Percentiles rank a stretch among this genome's conserved stretches.
These are phyloP conservation scores for Durio zibethinus DNA, from an alignment of 345 rosid species.

Conservation along the genomic window DNA sequence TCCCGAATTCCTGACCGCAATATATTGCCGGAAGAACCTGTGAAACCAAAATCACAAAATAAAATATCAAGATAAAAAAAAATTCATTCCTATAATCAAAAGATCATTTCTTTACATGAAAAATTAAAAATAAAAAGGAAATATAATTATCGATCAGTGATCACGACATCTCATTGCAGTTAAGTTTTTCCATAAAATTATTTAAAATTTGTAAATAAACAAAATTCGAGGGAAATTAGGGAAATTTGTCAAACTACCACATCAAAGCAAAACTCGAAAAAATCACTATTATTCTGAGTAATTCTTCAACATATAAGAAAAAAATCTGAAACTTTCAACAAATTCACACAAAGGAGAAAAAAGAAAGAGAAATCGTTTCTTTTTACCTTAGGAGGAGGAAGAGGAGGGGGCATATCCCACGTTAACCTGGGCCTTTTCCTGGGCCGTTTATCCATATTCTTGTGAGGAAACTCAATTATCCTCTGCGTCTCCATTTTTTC, in stretches of 20 bases:
- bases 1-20: conserved; percentile 53
- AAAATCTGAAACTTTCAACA: conserved; percentile 6
- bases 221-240: background rate
- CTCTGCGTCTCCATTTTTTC: conserved; percentile 59
- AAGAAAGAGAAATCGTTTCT: background rate
- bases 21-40: conserved; percentile 56
- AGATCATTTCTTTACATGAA: background rate
- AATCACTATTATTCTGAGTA: background rate
- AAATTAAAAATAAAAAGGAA: background rate
- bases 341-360: background rate
- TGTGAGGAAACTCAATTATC: conserved; percentile 55
- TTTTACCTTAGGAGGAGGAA: conserved; percentile 48
- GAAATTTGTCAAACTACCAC: background rate
- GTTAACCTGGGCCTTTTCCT: conserved; percentile 66
- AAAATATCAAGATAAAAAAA: background rate
- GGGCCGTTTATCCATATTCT: conserved; percentile 65
- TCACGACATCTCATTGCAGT: background rate
- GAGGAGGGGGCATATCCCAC: conserved; percentile 63
- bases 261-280: background rate
- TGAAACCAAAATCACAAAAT: background rate
- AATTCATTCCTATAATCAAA: background rate
- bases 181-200: background rate
- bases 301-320: background rate
- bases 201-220: background rate
- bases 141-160: background rate